phyloP scores from a whole-genome alignment of 2,329 filamentous ascomycete species.

The Trichocomaceae sp. region DNA sequence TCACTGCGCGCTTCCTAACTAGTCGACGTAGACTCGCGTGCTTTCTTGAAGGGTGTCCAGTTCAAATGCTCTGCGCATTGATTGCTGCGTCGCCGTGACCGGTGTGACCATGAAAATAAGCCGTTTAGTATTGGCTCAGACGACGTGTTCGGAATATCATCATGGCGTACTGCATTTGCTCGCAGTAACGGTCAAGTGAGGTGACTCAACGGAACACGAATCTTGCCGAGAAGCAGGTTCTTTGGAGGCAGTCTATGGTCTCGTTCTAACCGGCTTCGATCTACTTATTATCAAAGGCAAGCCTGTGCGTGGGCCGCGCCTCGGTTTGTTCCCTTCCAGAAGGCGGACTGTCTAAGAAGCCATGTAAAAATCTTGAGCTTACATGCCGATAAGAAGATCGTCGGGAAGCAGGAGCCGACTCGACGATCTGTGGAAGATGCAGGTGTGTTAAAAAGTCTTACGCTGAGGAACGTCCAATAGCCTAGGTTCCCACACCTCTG shows the following conservation, averaged over 20 bases:
- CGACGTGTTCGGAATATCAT: background rate
- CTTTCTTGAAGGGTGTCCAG: constrained; percentile 6
- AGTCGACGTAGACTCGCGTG: background rate
- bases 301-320: background rate
- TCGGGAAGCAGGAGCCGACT: background rate
- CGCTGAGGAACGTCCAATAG: too few relatives aligned
- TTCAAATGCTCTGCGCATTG: background rate
- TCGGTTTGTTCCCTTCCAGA: background rate
- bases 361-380: background rate
- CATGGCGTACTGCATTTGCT: background rate
- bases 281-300: background rate
- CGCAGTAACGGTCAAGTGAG: background rate
- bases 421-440: too few relatives aligned
- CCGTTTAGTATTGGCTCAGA: background rate
- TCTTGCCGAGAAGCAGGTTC: background rate
- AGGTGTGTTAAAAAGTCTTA: too few relatives aligned
- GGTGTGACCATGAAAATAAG: background rate
- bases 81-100: background rate
- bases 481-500: too few relatives aligned
- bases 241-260: background rate
- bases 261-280: background rate
- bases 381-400: too few relatives aligned
- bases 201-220: background rate
- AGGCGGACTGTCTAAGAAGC: background rate
- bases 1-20: background rate